phyloP scores from a whole-genome alignment of 2,329 filamentous ascomycete species.

The Aspergillus phoenicis region DNA sequence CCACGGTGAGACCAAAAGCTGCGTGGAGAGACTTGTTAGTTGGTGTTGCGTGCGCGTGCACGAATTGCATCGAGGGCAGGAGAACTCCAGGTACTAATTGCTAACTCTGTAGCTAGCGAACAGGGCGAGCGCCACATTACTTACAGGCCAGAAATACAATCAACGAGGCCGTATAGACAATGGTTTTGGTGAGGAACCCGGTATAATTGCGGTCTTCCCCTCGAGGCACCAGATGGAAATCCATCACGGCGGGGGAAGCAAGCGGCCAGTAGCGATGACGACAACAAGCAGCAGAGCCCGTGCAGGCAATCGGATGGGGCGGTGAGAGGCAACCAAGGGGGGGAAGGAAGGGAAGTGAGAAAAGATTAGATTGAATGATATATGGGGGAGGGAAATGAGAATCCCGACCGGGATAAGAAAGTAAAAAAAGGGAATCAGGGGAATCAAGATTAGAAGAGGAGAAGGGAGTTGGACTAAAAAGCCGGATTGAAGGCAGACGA shows the following conservation, averaged over 20 bases:
- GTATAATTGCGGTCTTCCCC: conserved; percentile 50
- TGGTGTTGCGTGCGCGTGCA: background rate
- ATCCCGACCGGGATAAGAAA: background rate
- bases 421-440: background rate
- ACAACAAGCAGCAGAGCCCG: background rate
- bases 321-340: background rate
- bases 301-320: background rate
- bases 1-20: conserved; percentile 50
- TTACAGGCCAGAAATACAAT: conserved; percentile 49
- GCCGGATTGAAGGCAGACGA: background rate
- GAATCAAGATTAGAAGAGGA: too few relatives aligned
- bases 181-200: conserved; percentile 52
- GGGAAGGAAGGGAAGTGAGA: background rate
- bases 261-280: background rate
- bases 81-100: background rate
- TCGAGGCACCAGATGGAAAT: conserved; percentile 47
- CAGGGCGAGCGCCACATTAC: conserved; percentile 13
- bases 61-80: background rate
- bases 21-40: background rate
- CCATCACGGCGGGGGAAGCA: conserved; percentile 32
- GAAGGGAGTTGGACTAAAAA: background rate
- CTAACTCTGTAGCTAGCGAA: background rate
- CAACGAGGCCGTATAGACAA: conserved; percentile 50
- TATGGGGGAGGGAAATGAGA: background rate
- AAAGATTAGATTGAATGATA: background rate